Percentiles rank a stretch among this genome's conserved stretches.
These are phyloP conservation scores for Austropuccinia psidii DNA, from an alignment of 1,284 basidiomycete species.

Conservation along the genomic window DNA sequence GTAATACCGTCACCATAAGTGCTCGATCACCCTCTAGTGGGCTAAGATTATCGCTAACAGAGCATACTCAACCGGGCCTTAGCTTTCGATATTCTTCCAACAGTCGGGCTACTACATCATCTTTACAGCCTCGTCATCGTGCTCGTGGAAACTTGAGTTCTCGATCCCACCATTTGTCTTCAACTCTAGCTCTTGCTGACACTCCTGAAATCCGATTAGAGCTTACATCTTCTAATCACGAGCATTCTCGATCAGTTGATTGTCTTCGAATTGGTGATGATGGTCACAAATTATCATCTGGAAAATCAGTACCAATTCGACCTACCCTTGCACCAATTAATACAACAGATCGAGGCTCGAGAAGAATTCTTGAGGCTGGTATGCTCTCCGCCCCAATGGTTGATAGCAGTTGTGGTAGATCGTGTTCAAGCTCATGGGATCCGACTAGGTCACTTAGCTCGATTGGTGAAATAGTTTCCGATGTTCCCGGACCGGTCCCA, in stretches of 20 bases:
- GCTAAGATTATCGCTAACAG: slow-evolving; percentile 8
- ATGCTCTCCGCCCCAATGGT: slow-evolving; percentile 34
- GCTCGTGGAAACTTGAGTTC: not conserved
- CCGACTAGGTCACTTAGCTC: slow-evolving; percentile 34
- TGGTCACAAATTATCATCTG: not conserved
- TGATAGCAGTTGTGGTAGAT: slow-evolving; percentile 8
- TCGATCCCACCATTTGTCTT: slow-evolving; percentile 1
- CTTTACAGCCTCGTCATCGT: not conserved
- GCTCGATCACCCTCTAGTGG: slow-evolving; percentile 21
- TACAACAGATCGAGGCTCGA: slow-evolving; percentile 17
- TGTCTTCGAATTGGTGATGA: slow-evolving; percentile 19
- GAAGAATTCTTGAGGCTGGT: slow-evolving; percentile 4
- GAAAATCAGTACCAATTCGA: slow-evolving; percentile 2
- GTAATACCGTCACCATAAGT: slow-evolving; percentile 19
- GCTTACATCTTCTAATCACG: slow-evolving; percentile 21
- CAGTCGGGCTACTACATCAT: not conserved
- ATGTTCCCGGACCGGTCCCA: slow-evolving; percentile 3
- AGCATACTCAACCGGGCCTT: slow-evolving; percentile 5
- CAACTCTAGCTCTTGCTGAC: slow-evolving; percentile 20
- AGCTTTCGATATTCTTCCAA: no score
- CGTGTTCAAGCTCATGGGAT: slow-evolving; percentile 33
- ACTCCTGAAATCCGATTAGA: slow-evolving; percentile 13
- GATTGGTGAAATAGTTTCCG: slow-evolving; percentile 34
- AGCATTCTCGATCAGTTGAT: slow-evolving; percentile 23
- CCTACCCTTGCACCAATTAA: slow-evolving; percentile 32